Percentiles rank a stretch among this genome's conserved stretches.
Conservation (phyloP, 345 rosid genomes). For the Hypericum perforatum region DNA sequence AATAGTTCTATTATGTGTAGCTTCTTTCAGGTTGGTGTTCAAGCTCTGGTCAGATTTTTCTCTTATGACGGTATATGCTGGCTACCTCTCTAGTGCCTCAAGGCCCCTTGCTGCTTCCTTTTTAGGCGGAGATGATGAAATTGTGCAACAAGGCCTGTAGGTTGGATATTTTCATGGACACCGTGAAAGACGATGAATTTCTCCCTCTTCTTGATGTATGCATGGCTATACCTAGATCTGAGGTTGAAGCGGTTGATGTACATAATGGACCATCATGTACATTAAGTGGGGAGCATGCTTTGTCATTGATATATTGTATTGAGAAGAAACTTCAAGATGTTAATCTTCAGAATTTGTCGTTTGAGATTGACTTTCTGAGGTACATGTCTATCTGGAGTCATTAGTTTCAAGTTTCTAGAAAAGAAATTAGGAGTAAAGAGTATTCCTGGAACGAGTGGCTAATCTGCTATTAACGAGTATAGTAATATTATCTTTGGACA, state of each 20-base stretch:
- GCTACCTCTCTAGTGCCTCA: too few species aligned
- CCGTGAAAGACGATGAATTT: constrained; percentile 50
- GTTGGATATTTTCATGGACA: constrained; percentile 51
- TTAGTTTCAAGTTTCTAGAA: too few species aligned
- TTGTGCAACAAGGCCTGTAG: constrained; percentile 37
- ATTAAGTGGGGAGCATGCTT: constrained; percentile 45
- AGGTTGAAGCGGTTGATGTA: constrained; percentile 63
- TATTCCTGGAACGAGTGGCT: too few species aligned
- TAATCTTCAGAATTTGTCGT: constrained; percentile 45
- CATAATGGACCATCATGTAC: constrained; percentile 40
- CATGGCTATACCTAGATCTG: constrained; percentile 43
- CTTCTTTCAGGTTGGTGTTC: constrained; percentile 52
- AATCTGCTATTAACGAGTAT: too few species aligned
- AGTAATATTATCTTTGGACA: too few species aligned
- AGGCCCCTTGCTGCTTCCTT: constrained; percentile 2
- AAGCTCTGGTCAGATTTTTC: not conserved
- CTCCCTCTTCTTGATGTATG: constrained; percentile 60
- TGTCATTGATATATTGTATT: constrained; percentile 51
- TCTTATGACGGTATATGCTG: not conserved
- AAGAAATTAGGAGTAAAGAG: too few species aligned
- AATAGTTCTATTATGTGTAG: constrained; percentile 42
- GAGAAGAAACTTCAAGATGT: constrained; percentile 50
- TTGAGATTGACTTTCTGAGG: constrained; percentile 65
- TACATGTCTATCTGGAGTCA: constrained; percentile 22
- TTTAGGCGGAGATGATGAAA: constrained; percentile 53